These are phyloP conservation scores for Diaporthe sp. DNA, from an alignment of 2,329 filamentous ascomycete genomes.

Conservation along the genomic window DNA sequence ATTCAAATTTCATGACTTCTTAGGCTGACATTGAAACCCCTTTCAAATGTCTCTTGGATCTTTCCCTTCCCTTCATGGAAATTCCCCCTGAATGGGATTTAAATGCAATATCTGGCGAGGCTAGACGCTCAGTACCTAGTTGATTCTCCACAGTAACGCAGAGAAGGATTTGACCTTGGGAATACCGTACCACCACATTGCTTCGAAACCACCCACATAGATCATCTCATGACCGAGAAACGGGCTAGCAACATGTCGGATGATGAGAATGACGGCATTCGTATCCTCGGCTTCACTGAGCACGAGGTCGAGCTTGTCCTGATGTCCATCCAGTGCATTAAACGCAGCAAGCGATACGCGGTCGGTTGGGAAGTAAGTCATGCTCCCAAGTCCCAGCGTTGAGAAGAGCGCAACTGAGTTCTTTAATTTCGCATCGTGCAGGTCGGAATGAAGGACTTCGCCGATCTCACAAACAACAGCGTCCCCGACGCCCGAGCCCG, in stretches of 20 bases:
- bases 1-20: not conserved
- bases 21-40: not conserved
- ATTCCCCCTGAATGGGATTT: not conserved
- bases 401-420: not conserved
- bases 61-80: not conserved
- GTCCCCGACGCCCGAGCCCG: not conserved
- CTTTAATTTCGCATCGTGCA: not conserved
- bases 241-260: not conserved
- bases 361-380: slow-evolving; percentile 5
- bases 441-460: not conserved
- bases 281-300: not conserved
- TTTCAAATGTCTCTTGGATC: not conserved
- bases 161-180: too few relatives aligned
- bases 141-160: too few relatives aligned
- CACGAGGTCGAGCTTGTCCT: slow-evolving; percentile 1
- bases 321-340: slow-evolving; percentile 15
- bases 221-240: not conserved
- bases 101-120: not conserved
- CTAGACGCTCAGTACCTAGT: not conserved
- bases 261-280: not conserved
- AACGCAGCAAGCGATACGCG: not conserved
- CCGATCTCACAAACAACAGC: not conserved
- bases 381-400: not conserved
- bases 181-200: too few relatives aligned
- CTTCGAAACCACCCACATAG: not conserved